phyloP scores from a whole-genome alignment of 805 yeast species.

The Spathaspora hagerdaliae region DNA sequence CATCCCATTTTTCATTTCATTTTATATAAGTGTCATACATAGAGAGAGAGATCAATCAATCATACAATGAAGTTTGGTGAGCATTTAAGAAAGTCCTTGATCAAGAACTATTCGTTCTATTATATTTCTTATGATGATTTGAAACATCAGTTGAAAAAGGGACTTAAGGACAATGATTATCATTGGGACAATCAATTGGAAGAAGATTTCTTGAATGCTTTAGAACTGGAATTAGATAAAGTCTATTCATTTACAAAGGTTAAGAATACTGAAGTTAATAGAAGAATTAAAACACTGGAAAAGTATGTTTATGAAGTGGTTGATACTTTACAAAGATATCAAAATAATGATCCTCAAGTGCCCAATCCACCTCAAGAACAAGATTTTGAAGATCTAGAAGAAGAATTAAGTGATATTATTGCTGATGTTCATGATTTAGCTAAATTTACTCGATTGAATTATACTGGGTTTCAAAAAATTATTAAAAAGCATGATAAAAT shows the following conservation, averaged over 20 bases:
- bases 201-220: slow-evolving; percentile 67
- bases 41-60: too few species aligned
- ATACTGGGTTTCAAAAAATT: slow-evolving; percentile 96
- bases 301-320: slow-evolving; percentile 65
- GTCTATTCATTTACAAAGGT: slow-evolving; percentile 88
- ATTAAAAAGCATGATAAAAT: slow-evolving; percentile 94
- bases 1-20: too few species aligned
- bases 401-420: slow-evolving; percentile 63
- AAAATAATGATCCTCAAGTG: slow-evolving; percentile 17
- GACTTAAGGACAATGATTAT: slow-evolving; percentile 51
- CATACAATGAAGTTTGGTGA: slow-evolving; percentile 91
- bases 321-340: slow-evolving; percentile 31
- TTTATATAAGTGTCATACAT: too few species aligned
- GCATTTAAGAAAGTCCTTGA: slow-evolving; percentile 81
- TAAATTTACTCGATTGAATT: slow-evolving; percentile 87
- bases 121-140: slow-evolving; percentile 90
- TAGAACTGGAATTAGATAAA: slow-evolving; percentile 87
- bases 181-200: slow-evolving; percentile 77
- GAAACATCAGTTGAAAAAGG: slow-evolving; percentile 73
- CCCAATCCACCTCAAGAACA: slow-evolving; percentile 35
- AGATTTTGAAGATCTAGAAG: slow-evolving; percentile 42
- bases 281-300: slow-evolving; percentile 83
- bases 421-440: slow-evolving; percentile 98
- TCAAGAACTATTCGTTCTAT: slow-evolving; percentile 86
- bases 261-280: slow-evolving; percentile 77